Percentiles rank a stretch among this genome's conserved stretches.
phyloP scores from a whole-genome alignment of 2,329 filamentous ascomycete genomes.

The Pseudogymnoascus verrucosus region DNA sequence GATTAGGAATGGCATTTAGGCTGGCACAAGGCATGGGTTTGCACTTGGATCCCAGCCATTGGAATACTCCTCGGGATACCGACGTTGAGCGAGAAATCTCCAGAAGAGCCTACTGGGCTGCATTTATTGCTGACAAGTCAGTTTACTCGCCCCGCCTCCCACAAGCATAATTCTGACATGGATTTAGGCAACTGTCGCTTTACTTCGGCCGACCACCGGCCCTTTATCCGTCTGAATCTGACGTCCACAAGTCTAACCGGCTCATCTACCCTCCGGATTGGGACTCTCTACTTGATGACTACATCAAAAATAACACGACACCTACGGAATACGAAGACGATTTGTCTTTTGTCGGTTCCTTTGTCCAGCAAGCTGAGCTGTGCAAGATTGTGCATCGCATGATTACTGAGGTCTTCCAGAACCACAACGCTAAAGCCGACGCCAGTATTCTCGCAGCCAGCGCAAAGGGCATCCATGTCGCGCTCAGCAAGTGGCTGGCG shows the following conservation, averaged over 20 bases:
- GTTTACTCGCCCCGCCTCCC: neutral
- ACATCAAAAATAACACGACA: constrained; percentile 37
- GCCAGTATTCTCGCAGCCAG: constrained; percentile 34
- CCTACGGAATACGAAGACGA: constrained; percentile 41
- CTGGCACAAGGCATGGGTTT: constrained; percentile 45
- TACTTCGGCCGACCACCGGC: constrained; percentile 45
- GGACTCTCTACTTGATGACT: constrained; percentile 39
- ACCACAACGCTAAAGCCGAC: constrained; percentile 35
- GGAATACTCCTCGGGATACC: constrained; percentile 34
- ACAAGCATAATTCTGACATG: neutral
- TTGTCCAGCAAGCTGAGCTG: constrained; percentile 41
- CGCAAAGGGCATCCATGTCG: constrained; percentile 38
- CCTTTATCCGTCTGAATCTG: constrained; percentile 40
- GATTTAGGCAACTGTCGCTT: constrained; percentile 35
- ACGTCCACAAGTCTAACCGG: constrained; percentile 40
- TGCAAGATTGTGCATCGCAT: constrained; percentile 42
- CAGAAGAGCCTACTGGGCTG: constrained; percentile 42
- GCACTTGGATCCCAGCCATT: constrained; percentile 43
- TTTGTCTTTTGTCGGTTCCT: constrained; percentile 35
- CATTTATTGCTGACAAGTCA: constrained; percentile 40
- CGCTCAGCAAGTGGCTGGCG: constrained; percentile 39
- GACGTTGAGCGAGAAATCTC: constrained; percentile 39
- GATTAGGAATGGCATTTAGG: constrained; percentile 37
- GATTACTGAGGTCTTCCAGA: constrained; percentile 44
- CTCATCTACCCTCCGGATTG: constrained; percentile 43